Conservation (phyloP, 148 eudicot genomes). For the Camellia sinensis region DNA sequence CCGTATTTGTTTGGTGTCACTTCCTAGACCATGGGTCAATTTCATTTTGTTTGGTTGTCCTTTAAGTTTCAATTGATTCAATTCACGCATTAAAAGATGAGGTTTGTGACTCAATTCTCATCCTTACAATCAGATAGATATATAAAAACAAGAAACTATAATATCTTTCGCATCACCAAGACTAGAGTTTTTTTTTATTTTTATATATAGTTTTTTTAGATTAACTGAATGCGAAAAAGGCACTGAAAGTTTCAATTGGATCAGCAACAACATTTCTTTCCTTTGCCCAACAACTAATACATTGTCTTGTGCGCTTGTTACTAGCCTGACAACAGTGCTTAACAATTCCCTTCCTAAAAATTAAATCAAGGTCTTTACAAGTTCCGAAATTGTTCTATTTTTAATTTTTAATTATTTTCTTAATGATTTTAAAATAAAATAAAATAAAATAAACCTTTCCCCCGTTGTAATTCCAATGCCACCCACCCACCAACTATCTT, state of each 20-base stretch:
- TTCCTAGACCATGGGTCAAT: no score
- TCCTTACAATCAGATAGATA: neutral
- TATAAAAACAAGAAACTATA: neutral
- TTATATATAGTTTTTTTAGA: no score
- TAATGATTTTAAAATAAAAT: neutral
- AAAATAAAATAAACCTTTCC: neutral
- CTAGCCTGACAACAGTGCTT: conserved; percentile 4
- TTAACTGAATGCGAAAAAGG: neutral
- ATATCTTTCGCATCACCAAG: neutral
- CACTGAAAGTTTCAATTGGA: neutral
- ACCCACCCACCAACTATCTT: neutral
- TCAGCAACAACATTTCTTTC: neutral
- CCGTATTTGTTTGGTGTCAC: no score
- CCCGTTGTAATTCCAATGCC: neutral
- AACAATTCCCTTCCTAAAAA: neutral
- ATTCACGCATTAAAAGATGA: no score
- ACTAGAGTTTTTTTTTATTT: neutral
- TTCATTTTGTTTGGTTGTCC: no score
- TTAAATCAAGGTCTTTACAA: neutral
- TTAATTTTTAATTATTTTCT: neutral
- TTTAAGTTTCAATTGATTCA: no score
- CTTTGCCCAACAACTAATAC: neutral
- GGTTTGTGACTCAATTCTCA: neutral
- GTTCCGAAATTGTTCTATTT: neutral
- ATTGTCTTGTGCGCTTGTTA: conserved; percentile 6